These are phyloP conservation scores for Claviceps capensis DNA, from an alignment of 2,329 filamentous ascomycete genomes.

Conservation along the genomic window DNA sequence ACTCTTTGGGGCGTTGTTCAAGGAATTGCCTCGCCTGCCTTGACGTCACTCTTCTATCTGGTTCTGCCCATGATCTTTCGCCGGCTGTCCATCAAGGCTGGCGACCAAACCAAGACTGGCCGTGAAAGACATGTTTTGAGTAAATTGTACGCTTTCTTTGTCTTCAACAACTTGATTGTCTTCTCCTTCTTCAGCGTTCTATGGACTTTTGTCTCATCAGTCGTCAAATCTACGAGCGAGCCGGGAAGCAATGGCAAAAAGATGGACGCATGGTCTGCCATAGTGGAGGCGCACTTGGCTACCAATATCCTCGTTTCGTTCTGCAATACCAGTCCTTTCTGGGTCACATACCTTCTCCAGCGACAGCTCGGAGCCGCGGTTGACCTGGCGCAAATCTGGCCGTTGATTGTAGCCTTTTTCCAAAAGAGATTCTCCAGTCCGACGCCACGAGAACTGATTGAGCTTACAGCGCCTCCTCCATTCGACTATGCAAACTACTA, in stretches of 20 bases:
- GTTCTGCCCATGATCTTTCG: slow-evolving; percentile 85
- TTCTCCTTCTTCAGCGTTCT: slow-evolving; percentile 84
- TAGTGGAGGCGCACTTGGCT: slow-evolving; percentile 50
- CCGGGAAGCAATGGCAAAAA: slow-evolving; percentile 23
- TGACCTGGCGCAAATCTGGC: slow-evolving; percentile 81
- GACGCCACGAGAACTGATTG: slow-evolving; percentile 81
- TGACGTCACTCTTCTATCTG: slow-evolving; percentile 80
- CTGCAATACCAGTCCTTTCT: slow-evolving; percentile 75
- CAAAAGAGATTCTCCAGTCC: slow-evolving; percentile 73
- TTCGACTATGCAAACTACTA: slow-evolving; percentile 97
- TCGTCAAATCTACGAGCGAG: slow-evolving; percentile 42
- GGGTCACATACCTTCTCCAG: slow-evolving; percentile 88
- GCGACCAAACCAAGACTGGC: slow-evolving; percentile 83
- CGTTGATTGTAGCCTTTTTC: slow-evolving; percentile 72
- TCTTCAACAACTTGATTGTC: slow-evolving; percentile 91
- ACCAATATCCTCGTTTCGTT: slow-evolving; percentile 56
- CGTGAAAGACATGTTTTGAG: slow-evolving; percentile 82
- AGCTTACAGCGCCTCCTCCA: slow-evolving; percentile 77
- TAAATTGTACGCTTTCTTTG: slow-evolving; percentile 89
- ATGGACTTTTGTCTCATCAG: slow-evolving; percentile 57
- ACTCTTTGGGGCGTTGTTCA: slow-evolving; percentile 76
- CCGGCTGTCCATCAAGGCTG: slow-evolving; percentile 66
- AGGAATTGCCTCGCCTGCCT: slow-evolving; percentile 75
- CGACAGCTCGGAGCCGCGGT: slow-evolving; percentile 87
- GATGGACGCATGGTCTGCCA: slow-evolving; percentile 52